These are phyloP conservation scores for Sphagnum fallax DNA, from an alignment of 228 moss, liverwort and hornwort genomes.

Conservation along the genomic window DNA sequence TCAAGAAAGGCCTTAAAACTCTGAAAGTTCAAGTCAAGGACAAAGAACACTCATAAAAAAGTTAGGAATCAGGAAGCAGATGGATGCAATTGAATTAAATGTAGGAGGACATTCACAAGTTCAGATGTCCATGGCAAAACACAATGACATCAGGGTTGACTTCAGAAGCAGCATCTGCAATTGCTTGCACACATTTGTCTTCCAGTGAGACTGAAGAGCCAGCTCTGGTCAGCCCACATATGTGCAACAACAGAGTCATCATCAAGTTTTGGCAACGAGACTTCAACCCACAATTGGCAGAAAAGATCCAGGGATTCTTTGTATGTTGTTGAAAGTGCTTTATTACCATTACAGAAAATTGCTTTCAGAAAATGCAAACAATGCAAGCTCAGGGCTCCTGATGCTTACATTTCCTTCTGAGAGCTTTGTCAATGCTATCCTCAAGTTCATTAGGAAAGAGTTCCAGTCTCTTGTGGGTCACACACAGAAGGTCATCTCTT, in stretches of 20 bases:
- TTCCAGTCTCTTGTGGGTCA: constrained; percentile 63
- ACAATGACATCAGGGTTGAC: constrained; percentile 71
- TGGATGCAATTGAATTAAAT: background rate
- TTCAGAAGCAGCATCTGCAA: constrained; percentile 74
- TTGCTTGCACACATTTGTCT: constrained; percentile 73
- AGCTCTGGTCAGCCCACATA: constrained; percentile 89
- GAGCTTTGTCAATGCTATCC: constrained; percentile 48
- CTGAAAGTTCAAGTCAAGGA: background rate
- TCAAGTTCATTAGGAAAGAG: constrained; percentile 66
- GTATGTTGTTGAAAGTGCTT: no score
- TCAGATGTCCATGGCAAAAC: constrained; percentile 76
- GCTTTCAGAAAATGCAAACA: no score
- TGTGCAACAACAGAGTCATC: constrained; percentile 93
- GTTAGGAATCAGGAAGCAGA: no score
- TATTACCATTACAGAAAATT: no score
- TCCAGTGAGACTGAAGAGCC: constrained; percentile 80
- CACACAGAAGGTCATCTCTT: constrained; percentile 53
- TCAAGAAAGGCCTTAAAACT: no score
- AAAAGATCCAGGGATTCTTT: no score
- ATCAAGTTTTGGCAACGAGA: constrained; percentile 61
- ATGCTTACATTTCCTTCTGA: constrained; percentile 57
- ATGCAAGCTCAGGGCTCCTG: no score
- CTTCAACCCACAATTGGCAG: no score
- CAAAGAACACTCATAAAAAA: background rate
- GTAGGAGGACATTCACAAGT: background rate